phyloP scores from a whole-genome alignment of 176 grass and related monocot species.

The Eleusine coracana region DNA sequence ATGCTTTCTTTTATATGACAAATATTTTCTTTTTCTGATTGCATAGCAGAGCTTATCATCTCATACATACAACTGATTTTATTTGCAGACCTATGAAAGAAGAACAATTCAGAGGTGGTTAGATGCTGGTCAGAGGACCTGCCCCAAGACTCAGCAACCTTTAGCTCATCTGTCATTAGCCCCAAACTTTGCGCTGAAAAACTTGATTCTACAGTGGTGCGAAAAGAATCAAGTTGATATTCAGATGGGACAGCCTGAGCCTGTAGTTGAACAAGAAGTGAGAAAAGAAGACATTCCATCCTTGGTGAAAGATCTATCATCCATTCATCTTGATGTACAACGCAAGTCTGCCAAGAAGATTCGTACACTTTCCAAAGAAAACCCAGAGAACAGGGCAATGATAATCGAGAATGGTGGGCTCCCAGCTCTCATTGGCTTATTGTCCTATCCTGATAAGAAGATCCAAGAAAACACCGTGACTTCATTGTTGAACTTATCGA shows the following conservation, averaged over 20 bases:
- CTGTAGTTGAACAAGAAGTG: not conserved
- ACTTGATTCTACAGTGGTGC: conserved; percentile 73
- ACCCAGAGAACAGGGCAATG: conserved; percentile 52
- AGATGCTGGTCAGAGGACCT: conserved; percentile 62
- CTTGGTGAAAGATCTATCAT: conserved; percentile 53
- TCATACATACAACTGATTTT: not conserved
- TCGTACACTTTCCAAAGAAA: conserved; percentile 69
- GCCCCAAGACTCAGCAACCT: conserved; percentile 69
- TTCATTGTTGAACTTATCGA: conserved; percentile 64
- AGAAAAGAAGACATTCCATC: conserved; percentile 49
- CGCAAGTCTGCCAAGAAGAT: conserved; percentile 69
- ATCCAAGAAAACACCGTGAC: conserved; percentile 67
- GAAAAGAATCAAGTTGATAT: conserved; percentile 68
- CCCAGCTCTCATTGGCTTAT: conserved; percentile 48
- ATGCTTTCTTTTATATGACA: not conserved
- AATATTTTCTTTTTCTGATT: not conserved
- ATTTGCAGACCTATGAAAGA: conserved; percentile 63
- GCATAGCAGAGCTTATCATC: not conserved
- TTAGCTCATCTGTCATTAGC: conserved; percentile 60
- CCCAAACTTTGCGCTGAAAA: conserved; percentile 67
- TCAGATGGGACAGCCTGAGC: conserved; percentile 38
- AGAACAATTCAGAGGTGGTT: conserved; percentile 71
- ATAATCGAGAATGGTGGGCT: conserved; percentile 51
- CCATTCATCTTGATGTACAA: conserved; percentile 65
- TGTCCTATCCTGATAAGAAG: conserved; percentile 61